Conservation (phyloP, 352 stramenopile species). For the Lagenidium sp. region DNA sequence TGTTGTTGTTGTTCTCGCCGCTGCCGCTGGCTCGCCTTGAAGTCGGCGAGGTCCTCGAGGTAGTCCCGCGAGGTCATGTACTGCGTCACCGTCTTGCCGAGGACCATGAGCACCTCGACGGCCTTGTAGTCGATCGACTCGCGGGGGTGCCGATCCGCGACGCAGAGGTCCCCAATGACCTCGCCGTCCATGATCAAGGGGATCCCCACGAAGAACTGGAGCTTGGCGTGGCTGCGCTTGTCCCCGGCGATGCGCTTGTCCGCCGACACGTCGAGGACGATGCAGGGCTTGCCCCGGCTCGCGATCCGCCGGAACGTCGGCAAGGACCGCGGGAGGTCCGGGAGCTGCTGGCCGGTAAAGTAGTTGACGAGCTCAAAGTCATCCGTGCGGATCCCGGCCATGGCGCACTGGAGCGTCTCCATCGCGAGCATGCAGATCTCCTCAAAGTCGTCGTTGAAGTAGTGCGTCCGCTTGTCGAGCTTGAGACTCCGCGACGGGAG, state of each 20-base stretch:
- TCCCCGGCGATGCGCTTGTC: slow-evolving; percentile 86
- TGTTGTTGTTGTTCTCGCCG: slow-evolving; percentile 6
- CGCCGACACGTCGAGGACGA: slow-evolving; percentile 79
- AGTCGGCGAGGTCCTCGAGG: slow-evolving; percentile 60
- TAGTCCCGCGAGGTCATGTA: slow-evolving; percentile 86
- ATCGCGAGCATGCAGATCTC: slow-evolving; percentile 85
- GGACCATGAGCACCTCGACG: slow-evolving; percentile 78
- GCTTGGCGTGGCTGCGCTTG: slow-evolving; percentile 71
- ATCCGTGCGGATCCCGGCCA: slow-evolving; percentile 82
- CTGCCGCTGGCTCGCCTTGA: slow-evolving; percentile 35
- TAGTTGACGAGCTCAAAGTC: slow-evolving; percentile 85
- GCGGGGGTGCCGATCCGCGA: slow-evolving; percentile 69
- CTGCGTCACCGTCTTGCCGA: slow-evolving; percentile 82
- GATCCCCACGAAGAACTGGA: slow-evolving; percentile 87
- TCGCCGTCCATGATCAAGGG: slow-evolving; percentile 77
- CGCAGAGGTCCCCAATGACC: slow-evolving; percentile 80
- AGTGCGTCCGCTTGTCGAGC: slow-evolving; percentile 47
- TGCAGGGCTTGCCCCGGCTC: slow-evolving; percentile 79
- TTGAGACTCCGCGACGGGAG: neutral
- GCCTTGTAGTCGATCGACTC: slow-evolving; percentile 79
- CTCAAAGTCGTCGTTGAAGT: slow-evolving; percentile 86
- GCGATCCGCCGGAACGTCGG: slow-evolving; percentile 83
- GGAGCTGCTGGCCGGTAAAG: slow-evolving; percentile 39
- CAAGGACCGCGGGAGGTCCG: slow-evolving; percentile 58
- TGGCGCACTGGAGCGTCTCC: slow-evolving; percentile 78